A percentile compares a stretch with the other conserved stretches of the same genome.
Conservation (phyloP, 2,329 filamentous ascomycete genomes). For the Aspergillus puulaauensis region DNA sequence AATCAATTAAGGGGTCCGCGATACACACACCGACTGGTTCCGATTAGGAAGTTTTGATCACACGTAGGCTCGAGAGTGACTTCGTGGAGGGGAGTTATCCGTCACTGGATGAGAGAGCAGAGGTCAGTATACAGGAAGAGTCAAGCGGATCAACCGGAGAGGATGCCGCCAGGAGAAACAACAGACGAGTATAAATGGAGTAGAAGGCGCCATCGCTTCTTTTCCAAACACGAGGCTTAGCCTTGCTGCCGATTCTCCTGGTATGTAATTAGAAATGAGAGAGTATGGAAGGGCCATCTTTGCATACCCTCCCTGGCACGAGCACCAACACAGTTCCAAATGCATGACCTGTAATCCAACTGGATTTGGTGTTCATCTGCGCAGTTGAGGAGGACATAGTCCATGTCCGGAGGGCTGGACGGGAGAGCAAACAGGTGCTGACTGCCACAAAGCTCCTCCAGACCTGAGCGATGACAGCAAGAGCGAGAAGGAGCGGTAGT, state of each 20-base stretch:
- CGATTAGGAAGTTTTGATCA: no score
- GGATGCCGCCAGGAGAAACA: no score
- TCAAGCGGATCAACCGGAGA: no score
- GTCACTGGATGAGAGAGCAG: no score
- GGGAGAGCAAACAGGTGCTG: constrained; percentile 52
- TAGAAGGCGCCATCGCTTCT: neutral
- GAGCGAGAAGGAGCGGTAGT: no score
- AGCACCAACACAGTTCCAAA: constrained; percentile 28
- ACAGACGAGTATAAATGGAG: no score
- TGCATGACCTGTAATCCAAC: constrained; percentile 50
- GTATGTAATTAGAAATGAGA: neutral
- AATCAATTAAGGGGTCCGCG: no score
- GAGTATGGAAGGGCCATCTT: neutral
- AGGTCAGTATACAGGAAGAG: no score
- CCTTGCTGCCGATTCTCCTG: neutral
- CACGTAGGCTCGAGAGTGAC: no score
- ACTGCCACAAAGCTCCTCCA: constrained; percentile 53
- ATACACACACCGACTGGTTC: no score
- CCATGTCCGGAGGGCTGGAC: constrained; percentile 55
- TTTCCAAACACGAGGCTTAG: neutral
- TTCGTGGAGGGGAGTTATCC: no score
- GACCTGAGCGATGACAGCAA: no score
- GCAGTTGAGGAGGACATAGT: constrained; percentile 44
- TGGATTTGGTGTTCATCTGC: constrained; percentile 51
- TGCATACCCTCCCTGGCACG: constrained; percentile 25